A percentile compares a stretch with the other conserved stretches of the same genome.
These are phyloP conservation scores for Ceratocystis variospora DNA, from an alignment of 2,329 filamentous ascomycete species.

Conservation along the genomic window DNA sequence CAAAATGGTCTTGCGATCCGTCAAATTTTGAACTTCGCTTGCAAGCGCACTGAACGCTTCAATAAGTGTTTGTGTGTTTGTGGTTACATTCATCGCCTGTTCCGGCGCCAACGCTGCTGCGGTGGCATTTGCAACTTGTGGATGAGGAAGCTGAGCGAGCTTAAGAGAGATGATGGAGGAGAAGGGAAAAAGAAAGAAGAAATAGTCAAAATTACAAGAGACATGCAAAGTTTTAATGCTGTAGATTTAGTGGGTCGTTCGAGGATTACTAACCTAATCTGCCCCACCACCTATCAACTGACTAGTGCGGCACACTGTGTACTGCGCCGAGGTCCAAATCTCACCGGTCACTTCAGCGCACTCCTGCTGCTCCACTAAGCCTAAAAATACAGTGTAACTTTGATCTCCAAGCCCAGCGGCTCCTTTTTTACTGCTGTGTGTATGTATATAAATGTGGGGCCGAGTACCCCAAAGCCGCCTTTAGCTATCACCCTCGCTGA, in stretches of 20 bases:
- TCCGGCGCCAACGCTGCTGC: slow-evolving; percentile 18
- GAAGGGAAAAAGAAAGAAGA: slow-evolving; percentile 20
- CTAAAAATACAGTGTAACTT: background rate
- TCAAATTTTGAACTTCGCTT: slow-evolving; percentile 49
- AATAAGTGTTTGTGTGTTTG: slow-evolving; percentile 40
- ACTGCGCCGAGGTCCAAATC: background rate
- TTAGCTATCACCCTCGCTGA: background rate
- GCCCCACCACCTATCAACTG: background rate
- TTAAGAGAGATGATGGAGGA: slow-evolving; percentile 13
- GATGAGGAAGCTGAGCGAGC: background rate
- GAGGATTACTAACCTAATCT: slow-evolving; percentile 4
- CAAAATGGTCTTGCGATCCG: slow-evolving; percentile 49
- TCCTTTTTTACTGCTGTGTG: background rate
- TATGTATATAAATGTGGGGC: background rate
- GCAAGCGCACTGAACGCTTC: slow-evolving; percentile 52
- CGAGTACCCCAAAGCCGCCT: background rate
- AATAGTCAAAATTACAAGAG: slow-evolving; percentile 9
- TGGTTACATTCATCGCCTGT: slow-evolving; percentile 19
- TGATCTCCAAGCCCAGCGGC: background rate
- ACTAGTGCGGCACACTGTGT: background rate
- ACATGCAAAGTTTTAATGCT: slow-evolving; percentile 16
- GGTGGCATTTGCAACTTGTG: slow-evolving; percentile 15
- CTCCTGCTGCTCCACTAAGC: too few relatives aligned
- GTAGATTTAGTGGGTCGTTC: slow-evolving; percentile 16
- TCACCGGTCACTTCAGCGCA: background rate